Conservation (phyloP, 495 filamentous ascomycete genomes). For the Haplographium delicatum region DNA sequence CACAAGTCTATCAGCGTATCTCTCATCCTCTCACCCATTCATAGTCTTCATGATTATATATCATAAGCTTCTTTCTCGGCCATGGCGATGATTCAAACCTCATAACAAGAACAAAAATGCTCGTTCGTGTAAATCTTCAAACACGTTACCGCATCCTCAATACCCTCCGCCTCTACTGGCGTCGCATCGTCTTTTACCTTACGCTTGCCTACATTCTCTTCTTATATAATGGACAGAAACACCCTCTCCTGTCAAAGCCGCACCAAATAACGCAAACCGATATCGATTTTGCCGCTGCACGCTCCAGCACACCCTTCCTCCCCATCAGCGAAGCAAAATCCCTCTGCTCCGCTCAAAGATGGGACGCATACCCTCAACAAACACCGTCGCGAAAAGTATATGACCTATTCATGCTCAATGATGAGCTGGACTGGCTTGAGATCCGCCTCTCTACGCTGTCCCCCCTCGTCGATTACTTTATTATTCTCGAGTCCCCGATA, state of each 20-base stretch:
- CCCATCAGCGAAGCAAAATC: not conserved
- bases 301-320: not conserved
- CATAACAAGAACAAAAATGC: too few relatives aligned
- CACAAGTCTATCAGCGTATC: too few relatives aligned
- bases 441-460: conserved; percentile 35
- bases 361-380: not conserved
- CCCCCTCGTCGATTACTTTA: conserved; percentile 40
- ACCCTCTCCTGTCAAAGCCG: not conserved
- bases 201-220: not conserved
- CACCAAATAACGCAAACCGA: conserved; percentile 3
- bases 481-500: conserved; percentile 41
- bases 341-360: not conserved
- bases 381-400: conserved; percentile 32
- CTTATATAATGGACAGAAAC: not conserved
- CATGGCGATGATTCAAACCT: not conserved
- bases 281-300: not conserved
- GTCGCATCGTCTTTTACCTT: not conserved
- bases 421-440: conserved; percentile 44
- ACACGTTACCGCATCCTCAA: not conserved
- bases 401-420: conserved; percentile 39
- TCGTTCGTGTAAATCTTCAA: too few relatives aligned
- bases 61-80: too few relatives aligned
- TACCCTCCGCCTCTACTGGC: not conserved
- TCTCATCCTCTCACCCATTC: too few relatives aligned
- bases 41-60: too few relatives aligned